Evolutionary conservation across 306 rosid genomes (phyloP), one percentile per base, ranked within the genome.

Genomic region (Castanea mollissima): DNA sequence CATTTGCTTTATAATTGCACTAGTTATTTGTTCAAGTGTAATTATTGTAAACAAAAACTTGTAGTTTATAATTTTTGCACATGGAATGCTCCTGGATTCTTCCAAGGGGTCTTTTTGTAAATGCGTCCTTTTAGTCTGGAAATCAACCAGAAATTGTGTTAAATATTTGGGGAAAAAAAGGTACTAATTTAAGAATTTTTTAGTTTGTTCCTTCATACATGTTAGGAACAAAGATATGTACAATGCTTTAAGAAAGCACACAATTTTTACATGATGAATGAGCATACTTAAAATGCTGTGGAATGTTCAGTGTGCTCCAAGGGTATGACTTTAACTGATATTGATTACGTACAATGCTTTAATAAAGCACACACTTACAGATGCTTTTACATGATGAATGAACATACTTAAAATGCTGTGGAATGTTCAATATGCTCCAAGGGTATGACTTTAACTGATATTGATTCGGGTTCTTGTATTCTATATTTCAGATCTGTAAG

Each of bases 401-500:
- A 69, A 76, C 41, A 31, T 71, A 31, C 20, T 32, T 64, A 71
- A 71, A 34, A 34, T 60, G 73, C 55, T 54, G 58, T 49, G 44
- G 27, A 35, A 41, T 73, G 49, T 77, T 58, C n/a, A 31, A 74
- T 58, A 15, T 82, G 57, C 68, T 74, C 12, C 19, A 41, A 58
- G 19, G 74, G 62, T 52, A 44, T 23, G 81, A 63, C 68, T 64
- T 74, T 19, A 67, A 85, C 70, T 70, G 57, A 75, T 58, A 56
- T 55, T 79, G 71, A 80, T 65, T 65, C 12, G 19, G 34, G 69
- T 78, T 81, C 60, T 83, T 81, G 78, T 72, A 60, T 78, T 56
- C 51, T 70, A 38, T 84, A 34, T 86, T 80, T 69, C 90, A 94
- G 99, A 86, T 81, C 96, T 15, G 86, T 89, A 62, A 84, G 99